Conservation (phyloP, 192 early-diverging fungal species). For the Coemansia sp. region DNA sequence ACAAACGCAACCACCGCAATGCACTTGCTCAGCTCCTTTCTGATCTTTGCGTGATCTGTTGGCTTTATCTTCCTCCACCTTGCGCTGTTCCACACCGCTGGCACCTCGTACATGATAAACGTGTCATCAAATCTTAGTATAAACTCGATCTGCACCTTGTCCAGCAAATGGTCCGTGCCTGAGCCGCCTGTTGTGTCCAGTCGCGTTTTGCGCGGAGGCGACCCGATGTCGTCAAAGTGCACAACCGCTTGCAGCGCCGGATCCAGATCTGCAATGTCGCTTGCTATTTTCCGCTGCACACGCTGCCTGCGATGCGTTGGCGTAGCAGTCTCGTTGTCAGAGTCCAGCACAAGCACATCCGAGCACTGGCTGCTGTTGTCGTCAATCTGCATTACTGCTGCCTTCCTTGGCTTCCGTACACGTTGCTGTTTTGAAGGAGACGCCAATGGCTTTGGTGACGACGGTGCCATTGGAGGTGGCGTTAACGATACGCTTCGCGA, state of each 20-base stretch:
- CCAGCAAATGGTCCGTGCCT: background rate
- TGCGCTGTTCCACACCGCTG: slow-evolving; percentile 17
- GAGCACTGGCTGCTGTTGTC: background rate
- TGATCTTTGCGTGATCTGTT: slow-evolving; percentile 1
- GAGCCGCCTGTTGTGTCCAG: background rate
- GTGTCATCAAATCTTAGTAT: slow-evolving; percentile 27
- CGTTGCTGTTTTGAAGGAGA: background rate
- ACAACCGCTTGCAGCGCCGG: slow-evolving; percentile 49
- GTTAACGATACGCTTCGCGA: slow-evolving; percentile 55
- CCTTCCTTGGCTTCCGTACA: background rate
- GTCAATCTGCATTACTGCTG: background rate
- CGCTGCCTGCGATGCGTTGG: background rate
- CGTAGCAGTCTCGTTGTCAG: slow-evolving; percentile 7
- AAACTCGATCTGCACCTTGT: slow-evolving; percentile 42
- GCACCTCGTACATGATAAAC: slow-evolving; percentile 30
- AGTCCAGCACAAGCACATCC: slow-evolving; percentile 15
- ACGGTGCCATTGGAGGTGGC: slow-evolving; percentile 37
- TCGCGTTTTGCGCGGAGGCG: background rate
- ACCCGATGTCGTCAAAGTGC: background rate
- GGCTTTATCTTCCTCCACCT: slow-evolving; percentile 24
- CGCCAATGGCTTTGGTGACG: background rate
- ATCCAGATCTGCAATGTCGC: slow-evolving; percentile 35
- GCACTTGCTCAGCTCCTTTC: slow-evolving; percentile 23
- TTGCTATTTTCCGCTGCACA: background rate
- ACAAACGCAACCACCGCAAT: slow-evolving; percentile 36